Evolutionary conservation across 176 grass and related monocot species (phyloP), one percentile per base, ranked within the genome.

Genomic region (Oryza brachyantha): DNA sequence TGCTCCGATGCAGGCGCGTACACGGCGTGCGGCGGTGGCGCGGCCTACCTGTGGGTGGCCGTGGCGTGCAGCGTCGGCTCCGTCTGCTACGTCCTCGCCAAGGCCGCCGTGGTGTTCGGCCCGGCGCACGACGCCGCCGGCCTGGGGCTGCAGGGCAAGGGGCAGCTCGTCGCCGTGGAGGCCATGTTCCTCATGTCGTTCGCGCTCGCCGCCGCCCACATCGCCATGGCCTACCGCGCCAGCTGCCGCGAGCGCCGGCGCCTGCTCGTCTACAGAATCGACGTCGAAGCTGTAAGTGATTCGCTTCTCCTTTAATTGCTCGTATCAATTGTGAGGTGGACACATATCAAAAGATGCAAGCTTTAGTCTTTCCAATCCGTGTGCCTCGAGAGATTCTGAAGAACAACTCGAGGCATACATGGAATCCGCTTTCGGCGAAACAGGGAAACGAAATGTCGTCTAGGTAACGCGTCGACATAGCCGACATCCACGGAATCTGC

Each of bases 181-280:
- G 95, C 92, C 72, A 73, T 94, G 89, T 94, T 97, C 75, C 67
- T 97, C 82, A 57, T 73, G 22, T 97, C 95, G 35, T 16, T 97
- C 29, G 68, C 92, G 19, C 83, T 97, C 61, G 92, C 95, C 36
- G 59, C 75, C 28, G 95, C 95, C 1, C 95, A 97, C 88, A 41
- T 97, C 52, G 89, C 82, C 67, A 88, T 90, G 68, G 95, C 95
- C 0, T 97, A 94, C 78, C 89, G 95, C 32, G 87, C 95, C 2
- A 88, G 77, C 63, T 92, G 87, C 85, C 73, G 89, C 50, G 87
- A 97, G 89, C 81, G 88, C 8, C 82, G 91, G 0, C 91, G 93
- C 38, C 52, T 97, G 21, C 88, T 97, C 61, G 89, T 97, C 64
- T 97, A 85, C 76, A 86, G 85, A 35, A 97, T 97, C 85, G 95